A percentile compares a stretch with the other conserved stretches of the same genome.
Evolutionary conservation across 176 grass and related monocot genomes (phyloP).

Genomic region (Phoenix roebelenii): DNA sequence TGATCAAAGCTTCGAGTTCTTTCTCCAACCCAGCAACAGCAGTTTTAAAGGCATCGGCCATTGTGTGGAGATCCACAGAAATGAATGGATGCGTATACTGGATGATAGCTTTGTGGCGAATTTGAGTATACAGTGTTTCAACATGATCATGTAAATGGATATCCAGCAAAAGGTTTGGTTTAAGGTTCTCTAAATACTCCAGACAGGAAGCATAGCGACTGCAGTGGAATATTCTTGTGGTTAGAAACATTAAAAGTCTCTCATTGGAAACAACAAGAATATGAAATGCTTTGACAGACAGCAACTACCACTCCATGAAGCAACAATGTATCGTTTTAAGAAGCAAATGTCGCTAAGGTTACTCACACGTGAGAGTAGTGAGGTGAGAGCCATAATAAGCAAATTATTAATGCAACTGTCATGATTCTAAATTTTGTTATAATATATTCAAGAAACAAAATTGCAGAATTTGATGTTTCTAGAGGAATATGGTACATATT

Average conservation of each 20-base stretch:
- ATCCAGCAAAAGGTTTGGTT: constrained; percentile 17
- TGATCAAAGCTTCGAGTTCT: constrained; percentile 86
- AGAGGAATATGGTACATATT: no score
- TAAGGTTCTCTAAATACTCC: constrained; percentile 23
- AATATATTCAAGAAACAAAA: no score
- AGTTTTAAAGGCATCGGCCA: constrained; percentile 87
- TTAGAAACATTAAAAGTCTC: constrained; percentile 6
- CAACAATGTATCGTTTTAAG: no score
- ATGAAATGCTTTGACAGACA: no score
- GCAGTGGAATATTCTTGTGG: constrained; percentile 3
- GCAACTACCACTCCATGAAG: no score
- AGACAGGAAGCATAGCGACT: constrained; percentile 22
- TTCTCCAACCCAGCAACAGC: constrained; percentile 66
- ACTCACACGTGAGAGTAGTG: no score
- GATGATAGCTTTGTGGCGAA: constrained; percentile 55
- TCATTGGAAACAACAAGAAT: no score
- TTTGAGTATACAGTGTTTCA: constrained; percentile 17
- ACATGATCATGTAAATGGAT: constrained; percentile 26
- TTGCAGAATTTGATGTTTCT: no score
- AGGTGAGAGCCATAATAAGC: no score
- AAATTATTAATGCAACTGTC: no score
- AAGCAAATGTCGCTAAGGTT: no score
- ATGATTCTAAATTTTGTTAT: no score
- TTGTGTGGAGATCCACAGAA: constrained; percentile 82
- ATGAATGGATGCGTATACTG: constrained; percentile 95